These are phyloP conservation scores for Tuber umbilicatum DNA, from an alignment of 495 filamentous ascomycete genomes.

Conservation along the genomic window DNA sequence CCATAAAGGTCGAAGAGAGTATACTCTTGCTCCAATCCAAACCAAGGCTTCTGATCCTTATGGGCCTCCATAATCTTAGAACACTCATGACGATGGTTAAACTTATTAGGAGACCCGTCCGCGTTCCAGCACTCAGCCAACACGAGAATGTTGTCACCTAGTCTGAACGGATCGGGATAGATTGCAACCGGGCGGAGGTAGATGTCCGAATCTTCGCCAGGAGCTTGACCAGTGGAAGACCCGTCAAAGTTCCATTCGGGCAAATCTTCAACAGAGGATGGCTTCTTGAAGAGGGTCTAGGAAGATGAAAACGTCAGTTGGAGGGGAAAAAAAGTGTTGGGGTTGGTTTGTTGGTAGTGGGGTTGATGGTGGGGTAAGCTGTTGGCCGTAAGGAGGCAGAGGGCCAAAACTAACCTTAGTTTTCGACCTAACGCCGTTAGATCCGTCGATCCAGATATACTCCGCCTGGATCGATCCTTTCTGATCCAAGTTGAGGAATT, in stretches of 20 bases:
- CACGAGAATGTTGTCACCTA: constrained; percentile 78
- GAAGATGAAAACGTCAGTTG: constrained; percentile 15
- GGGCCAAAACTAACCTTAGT: constrained; percentile 64
- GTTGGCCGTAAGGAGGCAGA: constrained; percentile 13
- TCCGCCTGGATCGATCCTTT: constrained; percentile 79
- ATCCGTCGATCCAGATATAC: constrained; percentile 94
- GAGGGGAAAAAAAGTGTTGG: neutral
- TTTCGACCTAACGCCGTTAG: constrained; percentile 74
- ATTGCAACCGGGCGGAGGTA: constrained; percentile 87
- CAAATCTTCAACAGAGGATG: constrained; percentile 67
- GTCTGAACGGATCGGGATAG: constrained; percentile 90
- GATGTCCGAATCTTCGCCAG: constrained; percentile 95
- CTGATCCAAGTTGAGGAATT: constrained; percentile 88
- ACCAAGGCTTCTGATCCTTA: constrained; percentile 81
- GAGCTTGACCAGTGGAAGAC: constrained; percentile 88
- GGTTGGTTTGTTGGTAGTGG: constrained; percentile 5
- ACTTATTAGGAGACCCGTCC: constrained; percentile 96
- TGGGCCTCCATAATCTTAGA: constrained; percentile 83
- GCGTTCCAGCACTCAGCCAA: constrained; percentile 92
- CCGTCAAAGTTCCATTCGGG: constrained; percentile 99
- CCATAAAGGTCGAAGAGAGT: constrained; percentile 80
- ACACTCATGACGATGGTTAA: constrained; percentile 90
- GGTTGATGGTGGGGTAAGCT: constrained; percentile 13
- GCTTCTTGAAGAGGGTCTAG: constrained; percentile 69
- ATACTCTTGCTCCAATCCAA: constrained; percentile 98